Evolutionary conservation across 208 protist genomes (phyloP).

Genomic region (Wallacemonas sp.): DNA sequence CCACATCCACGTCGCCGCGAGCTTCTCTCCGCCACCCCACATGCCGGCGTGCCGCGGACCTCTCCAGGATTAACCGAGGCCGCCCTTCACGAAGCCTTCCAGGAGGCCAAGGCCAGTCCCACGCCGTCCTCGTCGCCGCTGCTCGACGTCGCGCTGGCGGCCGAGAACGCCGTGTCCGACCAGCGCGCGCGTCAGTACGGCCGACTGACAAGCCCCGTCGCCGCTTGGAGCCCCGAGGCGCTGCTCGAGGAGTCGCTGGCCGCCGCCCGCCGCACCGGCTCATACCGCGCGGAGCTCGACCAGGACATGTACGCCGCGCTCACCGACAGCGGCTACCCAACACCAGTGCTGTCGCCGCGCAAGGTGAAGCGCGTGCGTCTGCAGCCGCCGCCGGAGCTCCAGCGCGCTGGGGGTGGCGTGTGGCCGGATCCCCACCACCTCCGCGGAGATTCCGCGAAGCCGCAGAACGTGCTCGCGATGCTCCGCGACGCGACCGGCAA

Average conservation of each 20-base stretch:
- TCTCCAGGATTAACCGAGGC: background rate
- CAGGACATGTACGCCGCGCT: background rate
- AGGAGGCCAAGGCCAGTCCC: background rate
- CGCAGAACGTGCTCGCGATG: background rate
- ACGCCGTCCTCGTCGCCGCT: background rate
- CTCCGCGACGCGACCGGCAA: background rate
- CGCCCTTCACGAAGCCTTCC: background rate
- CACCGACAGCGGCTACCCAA: background rate
- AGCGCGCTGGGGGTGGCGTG: too few relatives aligned
- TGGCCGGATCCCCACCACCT: too few relatives aligned
- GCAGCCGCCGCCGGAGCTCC: constrained; percentile 9
- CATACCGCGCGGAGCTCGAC: background rate
- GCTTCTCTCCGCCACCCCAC: background rate
- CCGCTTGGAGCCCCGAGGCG: constrained; percentile 1
- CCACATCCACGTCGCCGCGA: constrained; percentile 26
- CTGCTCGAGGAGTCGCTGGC: background rate
- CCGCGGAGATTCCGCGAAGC: background rate
- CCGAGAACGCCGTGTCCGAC: constrained; percentile 4
- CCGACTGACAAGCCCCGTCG: background rate
- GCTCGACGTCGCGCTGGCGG: background rate
- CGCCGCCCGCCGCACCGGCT: background rate
- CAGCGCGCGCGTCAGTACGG: background rate
- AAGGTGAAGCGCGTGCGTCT: constrained; percentile 10
- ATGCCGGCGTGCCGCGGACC: background rate
- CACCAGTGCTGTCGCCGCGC: background rate